Conservation (phyloP, 345 rosid species). For the Carallia brachiata region DNA sequence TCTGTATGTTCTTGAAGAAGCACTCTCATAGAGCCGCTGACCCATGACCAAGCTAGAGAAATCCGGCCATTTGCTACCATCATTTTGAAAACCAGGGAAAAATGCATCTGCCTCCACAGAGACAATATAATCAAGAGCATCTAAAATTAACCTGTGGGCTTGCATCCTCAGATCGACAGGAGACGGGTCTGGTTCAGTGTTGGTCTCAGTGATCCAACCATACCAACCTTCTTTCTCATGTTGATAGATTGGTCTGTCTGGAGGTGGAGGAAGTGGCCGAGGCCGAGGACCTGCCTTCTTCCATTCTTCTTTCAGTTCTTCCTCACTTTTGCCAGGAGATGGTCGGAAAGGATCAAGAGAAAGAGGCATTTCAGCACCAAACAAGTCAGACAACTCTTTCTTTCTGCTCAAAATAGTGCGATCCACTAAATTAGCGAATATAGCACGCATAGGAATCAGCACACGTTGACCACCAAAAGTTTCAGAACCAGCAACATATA, state of each 20-base stretch:
- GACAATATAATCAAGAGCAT: slow-evolving; percentile 89
- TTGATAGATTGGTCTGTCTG: slow-evolving; percentile 80
- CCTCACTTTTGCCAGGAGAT: slow-evolving; percentile 56
- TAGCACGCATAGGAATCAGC: slow-evolving; percentile 86
- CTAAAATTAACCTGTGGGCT: slow-evolving; percentile 93
- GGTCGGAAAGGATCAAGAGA: slow-evolving; percentile 41
- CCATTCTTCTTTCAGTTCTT: slow-evolving; percentile 83
- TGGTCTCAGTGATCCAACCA: slow-evolving; percentile 84
- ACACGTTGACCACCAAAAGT: slow-evolving; percentile 93
- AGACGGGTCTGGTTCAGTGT: slow-evolving; percentile 79
- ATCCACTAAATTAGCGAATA: slow-evolving; percentile 77
- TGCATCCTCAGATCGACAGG: slow-evolving; percentile 71
- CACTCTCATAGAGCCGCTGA: slow-evolving; percentile 85
- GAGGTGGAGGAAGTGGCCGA: slow-evolving; percentile 99
- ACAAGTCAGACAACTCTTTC: slow-evolving; percentile 64
- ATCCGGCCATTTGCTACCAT: slow-evolving; percentile 89
- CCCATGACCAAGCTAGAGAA: slow-evolving; percentile 97
- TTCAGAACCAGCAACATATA: slow-evolving; percentile 94
- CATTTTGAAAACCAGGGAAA: slow-evolving; percentile 83
- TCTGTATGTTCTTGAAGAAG: slow-evolving; percentile 79
- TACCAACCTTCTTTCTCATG: slow-evolving; percentile 99
- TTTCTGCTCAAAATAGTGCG: slow-evolving; percentile 72
- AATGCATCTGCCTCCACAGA: slow-evolving; percentile 93
- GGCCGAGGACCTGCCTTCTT: slow-evolving; percentile 94
- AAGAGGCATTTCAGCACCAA: slow-evolving; percentile 83